Conservation (phyloP, 2,329 filamentous ascomycete species). For the Stagonosporopsis cucurbitacearum region DNA sequence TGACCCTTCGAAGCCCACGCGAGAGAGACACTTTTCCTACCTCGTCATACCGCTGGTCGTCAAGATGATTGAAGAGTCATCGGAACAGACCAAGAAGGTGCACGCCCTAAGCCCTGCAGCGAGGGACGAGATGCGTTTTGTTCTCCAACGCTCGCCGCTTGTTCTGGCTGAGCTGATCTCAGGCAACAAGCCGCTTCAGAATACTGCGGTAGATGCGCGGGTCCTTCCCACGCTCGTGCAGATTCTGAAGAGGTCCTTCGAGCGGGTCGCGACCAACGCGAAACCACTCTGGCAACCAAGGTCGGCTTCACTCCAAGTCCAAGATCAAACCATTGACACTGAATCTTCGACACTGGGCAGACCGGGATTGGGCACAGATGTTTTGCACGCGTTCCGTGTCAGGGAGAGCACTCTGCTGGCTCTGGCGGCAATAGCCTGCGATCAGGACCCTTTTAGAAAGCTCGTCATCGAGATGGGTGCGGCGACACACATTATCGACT, state of each 20-base stretch:
- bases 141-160: slow-evolving; percentile 66
- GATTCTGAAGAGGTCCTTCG: slow-evolving; percentile 71
- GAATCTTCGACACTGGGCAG: slow-evolving; percentile 44
- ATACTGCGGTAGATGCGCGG: slow-evolving; percentile 75
- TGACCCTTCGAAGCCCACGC: slow-evolving; percentile 46
- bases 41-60: slow-evolving; percentile 57
- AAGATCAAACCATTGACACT: slow-evolving; percentile 37
- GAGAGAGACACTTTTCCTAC: slow-evolving; percentile 53
- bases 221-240: slow-evolving; percentile 68
- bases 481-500: slow-evolving; percentile 82
- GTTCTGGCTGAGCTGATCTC: slow-evolving; percentile 80
- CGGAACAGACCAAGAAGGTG: slow-evolving; percentile 34
- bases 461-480: slow-evolving; percentile 81
- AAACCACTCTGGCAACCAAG: slow-evolving; percentile 63
- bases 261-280: slow-evolving; percentile 58
- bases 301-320: slow-evolving; percentile 31
- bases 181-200: slow-evolving; percentile 80
- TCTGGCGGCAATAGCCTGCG: slow-evolving; percentile 79
- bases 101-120: slow-evolving; percentile 55
- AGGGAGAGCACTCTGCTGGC: slow-evolving; percentile 79
- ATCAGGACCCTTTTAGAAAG: slow-evolving; percentile 85
- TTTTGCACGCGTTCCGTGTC: slow-evolving; percentile 74
- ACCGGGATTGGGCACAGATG: slow-evolving; percentile 54
- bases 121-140: slow-evolving; percentile 37
- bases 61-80: slow-evolving; percentile 53